Evolutionary conservation across 2,329 filamentous ascomycete genomes (phyloP).

Genomic region (Hypoxylon sp.): DNA sequence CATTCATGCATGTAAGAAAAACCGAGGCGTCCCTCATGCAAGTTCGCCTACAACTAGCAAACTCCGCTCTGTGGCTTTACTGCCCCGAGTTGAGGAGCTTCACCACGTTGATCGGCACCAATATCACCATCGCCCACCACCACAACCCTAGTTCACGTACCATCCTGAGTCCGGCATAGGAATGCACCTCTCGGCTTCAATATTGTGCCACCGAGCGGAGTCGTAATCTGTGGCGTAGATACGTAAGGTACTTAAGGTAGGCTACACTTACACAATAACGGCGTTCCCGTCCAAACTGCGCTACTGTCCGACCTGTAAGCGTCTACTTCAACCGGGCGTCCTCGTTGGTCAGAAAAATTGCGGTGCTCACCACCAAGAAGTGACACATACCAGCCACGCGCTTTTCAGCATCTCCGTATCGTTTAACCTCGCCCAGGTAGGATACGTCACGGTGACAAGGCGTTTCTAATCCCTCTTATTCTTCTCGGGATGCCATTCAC

Average conservation of each 20-base stretch:
- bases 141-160: conserved; percentile 23
- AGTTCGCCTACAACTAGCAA: conserved; percentile 10
- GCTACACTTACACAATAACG: conserved; percentile 27
- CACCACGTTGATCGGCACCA: conserved; percentile 35
- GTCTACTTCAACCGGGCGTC: background rate
- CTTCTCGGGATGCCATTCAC: conserved; percentile 34
- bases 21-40: conserved; percentile 28
- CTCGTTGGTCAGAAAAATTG: conserved; percentile 11
- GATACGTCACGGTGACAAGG: background rate
- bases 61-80: conserved; percentile 22
- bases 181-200: conserved; percentile 23
- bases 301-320: conserved; percentile 18
- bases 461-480: background rate
- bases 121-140: conserved; percentile 31
- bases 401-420: conserved; percentile 14
- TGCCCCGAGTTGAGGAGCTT: conserved; percentile 15
- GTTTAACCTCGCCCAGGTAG: conserved; percentile 9
- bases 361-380: background rate
- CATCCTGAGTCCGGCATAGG: background rate
- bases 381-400: conserved; percentile 9
- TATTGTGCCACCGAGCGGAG: background rate
- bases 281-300: conserved; percentile 5
- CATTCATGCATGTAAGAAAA: conserved; percentile 8
- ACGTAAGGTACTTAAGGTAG: background rate
- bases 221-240: background rate